Evolutionary conservation across 2,329 filamentous ascomycete species (phyloP).

Genomic region (Phyllosticta capitalensis): DNA sequence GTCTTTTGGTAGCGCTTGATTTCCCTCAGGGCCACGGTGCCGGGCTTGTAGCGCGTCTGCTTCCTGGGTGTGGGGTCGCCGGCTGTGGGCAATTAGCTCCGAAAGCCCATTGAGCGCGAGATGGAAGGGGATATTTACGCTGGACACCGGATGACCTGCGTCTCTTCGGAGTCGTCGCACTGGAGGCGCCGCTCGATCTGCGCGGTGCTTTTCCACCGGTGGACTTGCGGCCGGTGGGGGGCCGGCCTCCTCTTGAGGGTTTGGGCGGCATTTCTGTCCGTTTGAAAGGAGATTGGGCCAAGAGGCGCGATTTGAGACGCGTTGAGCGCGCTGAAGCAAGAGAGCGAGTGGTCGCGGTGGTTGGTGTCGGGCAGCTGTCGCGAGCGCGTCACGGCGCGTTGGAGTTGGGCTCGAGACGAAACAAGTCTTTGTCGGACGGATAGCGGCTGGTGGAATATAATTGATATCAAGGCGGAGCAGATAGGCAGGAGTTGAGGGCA

Average conservation of each 20-base stretch:
- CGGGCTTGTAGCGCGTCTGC: constrained; percentile 39
- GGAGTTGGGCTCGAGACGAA: not conserved
- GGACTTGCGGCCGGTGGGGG: not conserved
- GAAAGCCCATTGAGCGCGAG: not conserved
- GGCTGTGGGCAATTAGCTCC: constrained; percentile 13
- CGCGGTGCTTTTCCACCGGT: not conserved
- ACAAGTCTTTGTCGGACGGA: not conserved
- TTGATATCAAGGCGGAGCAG: not conserved
- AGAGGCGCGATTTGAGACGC: not conserved
- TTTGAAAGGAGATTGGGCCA: not conserved
- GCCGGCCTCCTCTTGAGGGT: not conserved
- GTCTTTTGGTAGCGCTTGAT: constrained; percentile 98
- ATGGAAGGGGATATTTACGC: not conserved
- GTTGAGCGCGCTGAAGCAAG: not conserved
- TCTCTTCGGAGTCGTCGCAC: not conserved
- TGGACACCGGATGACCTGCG: not conserved
- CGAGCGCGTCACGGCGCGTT: not conserved
- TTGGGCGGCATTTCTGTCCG: not conserved
- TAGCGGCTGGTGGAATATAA: not conserved
- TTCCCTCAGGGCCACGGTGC: constrained; percentile 94
- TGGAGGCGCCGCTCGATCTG: not conserved
- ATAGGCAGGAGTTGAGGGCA: not conserved
- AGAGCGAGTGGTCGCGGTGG: not conserved
- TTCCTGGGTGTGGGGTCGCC: constrained; percentile 22
- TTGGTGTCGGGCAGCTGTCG: not conserved